Percentiles rank a stretch among this genome's conserved stretches.
phyloP scores from a whole-genome alignment of 495 filamentous ascomycete species.

The Penicillium herquei region DNA sequence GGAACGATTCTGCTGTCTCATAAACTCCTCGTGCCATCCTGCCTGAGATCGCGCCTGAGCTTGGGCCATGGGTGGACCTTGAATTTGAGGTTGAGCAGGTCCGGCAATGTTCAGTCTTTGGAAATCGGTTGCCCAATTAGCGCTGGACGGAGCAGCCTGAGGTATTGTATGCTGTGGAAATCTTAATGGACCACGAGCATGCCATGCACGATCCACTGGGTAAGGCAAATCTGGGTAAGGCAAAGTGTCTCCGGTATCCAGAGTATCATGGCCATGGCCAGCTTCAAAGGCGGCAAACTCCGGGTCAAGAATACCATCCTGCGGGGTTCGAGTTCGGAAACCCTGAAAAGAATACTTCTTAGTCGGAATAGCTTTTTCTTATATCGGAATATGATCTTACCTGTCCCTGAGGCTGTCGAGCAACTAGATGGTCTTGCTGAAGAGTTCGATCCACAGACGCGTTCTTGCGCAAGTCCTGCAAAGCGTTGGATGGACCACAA shows the following conservation, averaged over 20 bases:
- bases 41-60: no score
- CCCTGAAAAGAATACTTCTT: conserved; percentile 41
- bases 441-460: conserved; percentile 71
- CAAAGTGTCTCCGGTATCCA: no score
- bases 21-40: conserved; percentile 58
- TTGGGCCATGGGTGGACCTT: conserved; percentile 30
- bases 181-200: no score
- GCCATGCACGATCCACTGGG: no score
- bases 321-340: conserved; percentile 60
- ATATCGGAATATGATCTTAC: conserved; percentile 31
- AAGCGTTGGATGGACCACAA: conserved; percentile 87
- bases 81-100: conserved; percentile 33
- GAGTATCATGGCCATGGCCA: conserved; percentile 4
- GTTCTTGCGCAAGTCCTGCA: conserved; percentile 83
- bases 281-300: conserved; percentile 75
- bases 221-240: no score
- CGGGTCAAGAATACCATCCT: conserved; percentile 56
- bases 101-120: conserved; percentile 47
- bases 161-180: no score
- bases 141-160: conserved; percentile 18
- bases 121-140: conserved; percentile 51
- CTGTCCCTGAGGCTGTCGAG: conserved; percentile 53
- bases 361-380: not conserved
- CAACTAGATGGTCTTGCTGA: conserved; percentile 75
- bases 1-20: conserved; percentile 38